Percentiles rank a stretch among this genome's conserved stretches.
phyloP scores from a whole-genome alignment of 2,329 filamentous ascomycete species.

The Neonectria hederae region DNA sequence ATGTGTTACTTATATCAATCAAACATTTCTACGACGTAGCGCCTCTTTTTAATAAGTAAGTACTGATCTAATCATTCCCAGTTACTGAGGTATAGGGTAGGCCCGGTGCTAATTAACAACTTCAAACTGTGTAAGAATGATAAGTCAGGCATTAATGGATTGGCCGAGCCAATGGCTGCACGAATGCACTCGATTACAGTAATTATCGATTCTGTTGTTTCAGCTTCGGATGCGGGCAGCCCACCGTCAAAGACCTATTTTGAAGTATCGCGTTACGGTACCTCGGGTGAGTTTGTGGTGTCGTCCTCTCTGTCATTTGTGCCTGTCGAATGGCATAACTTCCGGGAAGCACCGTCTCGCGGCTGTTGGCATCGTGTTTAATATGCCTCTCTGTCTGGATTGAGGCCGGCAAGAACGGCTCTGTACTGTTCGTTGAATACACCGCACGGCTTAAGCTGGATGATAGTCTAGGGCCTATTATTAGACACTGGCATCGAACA shows the following conservation, averaged over 20 bases:
- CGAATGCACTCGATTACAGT: not conserved
- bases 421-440: no score
- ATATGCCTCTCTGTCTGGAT: no score
- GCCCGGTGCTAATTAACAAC: not conserved
- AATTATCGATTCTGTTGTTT: conserved; percentile 11
- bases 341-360: not conserved
- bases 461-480: not conserved
- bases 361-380: not conserved
- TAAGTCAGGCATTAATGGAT: not conserved
- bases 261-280: no score
- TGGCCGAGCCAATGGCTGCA: not conserved
- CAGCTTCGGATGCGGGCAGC: not conserved
- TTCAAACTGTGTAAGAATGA: not conserved
- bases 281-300: no score
- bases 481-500: not conserved
- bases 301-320: no score
- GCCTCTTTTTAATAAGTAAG: not conserved
- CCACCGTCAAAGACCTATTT: not conserved
- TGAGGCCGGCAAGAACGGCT: no score
- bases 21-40: no score
- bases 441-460: not conserved
- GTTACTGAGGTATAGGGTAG: not conserved
- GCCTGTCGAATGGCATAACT: not conserved
- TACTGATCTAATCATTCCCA: not conserved
- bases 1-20: no score